Evolutionary conservation across 495 filamentous ascomycete species (phyloP), one percentile per base, ranked within the genome.

Genomic region (Chaetomium cochliodes): DNA sequence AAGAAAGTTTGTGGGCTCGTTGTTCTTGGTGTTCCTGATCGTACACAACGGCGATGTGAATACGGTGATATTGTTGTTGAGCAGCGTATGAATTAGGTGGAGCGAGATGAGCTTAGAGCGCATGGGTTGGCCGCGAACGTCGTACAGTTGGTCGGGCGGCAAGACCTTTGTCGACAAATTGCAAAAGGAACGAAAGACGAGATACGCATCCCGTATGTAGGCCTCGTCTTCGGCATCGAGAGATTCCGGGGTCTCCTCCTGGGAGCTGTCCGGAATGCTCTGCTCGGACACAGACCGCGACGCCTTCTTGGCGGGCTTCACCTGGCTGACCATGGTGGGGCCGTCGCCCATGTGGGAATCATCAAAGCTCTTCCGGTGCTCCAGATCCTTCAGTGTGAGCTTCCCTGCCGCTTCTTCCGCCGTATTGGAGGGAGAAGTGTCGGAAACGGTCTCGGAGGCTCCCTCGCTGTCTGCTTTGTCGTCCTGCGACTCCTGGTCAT

Each of bases 131-230:
- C 91, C 92, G 58, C 91, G 93, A 47, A 97, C 79, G 70, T 99
- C 96, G 63, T 93, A 89, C 44, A 96, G 86, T 67, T 98, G 93
- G 58, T 99, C 96, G 23, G 91, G 87, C 12, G 88, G 84, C 25
- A 99, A 78, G 47, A 91, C 78, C 71, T 97, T 99, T 62, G 92
- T 96, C 65, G 93, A 96, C 50, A 99, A 82, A 73, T 97, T 96
- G 82, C 96, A 99, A 77, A 99, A 93, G 11, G 96, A 94, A 25
- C 96, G 85, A 81, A 99, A 97, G 37, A 99, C 92, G 16, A 99
- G 81, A 73, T 97, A 99, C 16, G 96, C 92, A 76, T 99, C 96
- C 70, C 93, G 91, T 62, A 97, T 89, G 71, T 93, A 98, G 7
- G 97, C 90, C 69, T 99, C 96, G 71, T 98, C 96, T 66, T 96